Evolutionary conservation across 2,329 filamentous ascomycete genomes (phyloP).

Genomic region (Annulohypoxylon truncatum): DNA sequence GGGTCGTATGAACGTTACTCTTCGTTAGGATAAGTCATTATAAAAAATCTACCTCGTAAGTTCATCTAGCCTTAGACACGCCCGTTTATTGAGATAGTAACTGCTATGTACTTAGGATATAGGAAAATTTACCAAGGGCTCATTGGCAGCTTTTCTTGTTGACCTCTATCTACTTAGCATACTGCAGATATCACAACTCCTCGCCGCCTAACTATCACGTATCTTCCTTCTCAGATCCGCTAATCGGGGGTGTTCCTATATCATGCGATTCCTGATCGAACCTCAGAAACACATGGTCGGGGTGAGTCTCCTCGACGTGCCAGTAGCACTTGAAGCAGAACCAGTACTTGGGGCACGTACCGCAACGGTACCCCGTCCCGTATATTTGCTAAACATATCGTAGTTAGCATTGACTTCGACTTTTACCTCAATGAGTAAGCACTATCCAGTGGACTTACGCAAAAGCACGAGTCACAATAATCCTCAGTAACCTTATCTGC

Average conservation of each 20-base stretch:
- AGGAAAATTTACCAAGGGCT: not conserved
- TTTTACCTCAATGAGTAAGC: not conserved
- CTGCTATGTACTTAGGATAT: not conserved
- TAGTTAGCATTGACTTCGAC: not conserved
- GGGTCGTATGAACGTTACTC: too few species aligned
- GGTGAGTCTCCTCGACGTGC: constrained; percentile 13
- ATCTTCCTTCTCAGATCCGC: not conserved
- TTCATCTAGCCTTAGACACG: too few species aligned
- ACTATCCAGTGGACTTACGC: constrained; percentile 1
- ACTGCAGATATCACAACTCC: not conserved
- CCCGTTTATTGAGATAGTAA: too few species aligned
- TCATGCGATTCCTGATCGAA: constrained; percentile 11
- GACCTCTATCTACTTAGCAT: not conserved
- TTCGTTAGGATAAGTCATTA: too few species aligned
- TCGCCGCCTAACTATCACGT: too few species aligned
- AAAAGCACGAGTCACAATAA: constrained; percentile 5
- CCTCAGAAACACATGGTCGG: constrained; percentile 16
- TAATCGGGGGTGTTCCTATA: not conserved
- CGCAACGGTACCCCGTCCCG: constrained; percentile 19
- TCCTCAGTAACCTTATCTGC: constrained; percentile 5
- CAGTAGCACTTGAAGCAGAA: constrained; percentile 28
- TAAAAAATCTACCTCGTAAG: too few species aligned
- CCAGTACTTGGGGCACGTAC: constrained; percentile 18
- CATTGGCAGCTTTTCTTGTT: not conserved
- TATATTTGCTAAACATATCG: not conserved